Evolutionary conservation across 148 eudicot genomes (phyloP), one percentile per base, ranked within the genome.

Genomic region (Fallopia convolvulus): DNA sequence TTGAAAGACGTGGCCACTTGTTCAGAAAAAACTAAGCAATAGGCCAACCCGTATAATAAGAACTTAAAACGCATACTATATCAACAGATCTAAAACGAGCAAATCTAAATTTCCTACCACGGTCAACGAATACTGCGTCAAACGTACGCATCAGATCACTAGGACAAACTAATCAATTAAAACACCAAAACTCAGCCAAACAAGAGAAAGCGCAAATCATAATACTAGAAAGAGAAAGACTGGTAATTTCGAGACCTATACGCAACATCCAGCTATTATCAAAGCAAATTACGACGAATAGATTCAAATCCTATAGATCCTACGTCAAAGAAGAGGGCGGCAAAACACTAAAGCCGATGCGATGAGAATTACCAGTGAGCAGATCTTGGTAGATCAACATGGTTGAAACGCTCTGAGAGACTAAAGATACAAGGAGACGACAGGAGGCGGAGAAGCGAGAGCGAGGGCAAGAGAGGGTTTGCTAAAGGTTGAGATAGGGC

Each of bases 321-420:
- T 61, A 20, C 2, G 21, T 21, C 36, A 60, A 18, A 2, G 8
- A 60, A 23, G 8, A 30, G 8, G n/a, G 44, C 72, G 15, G 2
- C 5, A 44, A 33, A 65, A 15, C 0, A 32, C 3, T 66, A 14
- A 66, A 36, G 17, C 15, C 30, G 17, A 58, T 5, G 15, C 15
- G 70, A 61, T 23, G 17, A 61, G 15, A 66, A 77, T 53, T 76
- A 85, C 88, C 85, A 74, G 82, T 32, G 63, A 85, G 60, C 76
- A 85, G 79, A 82, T 85, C 88, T 49, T 85, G 88, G 63, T 85
- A 85, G 74, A 85, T 82, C 85, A 85, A 81, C 85, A 83, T 85
- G 85, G 36, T 85, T 79, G 77, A 65, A 48, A 15, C 41, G 72
- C 72, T 66, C 72, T 66, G 9, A 66, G 9, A 66, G 36, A 36